Conservation (phyloP, 2,329 filamentous ascomycete genomes). For the Trichoderma sp. region DNA sequence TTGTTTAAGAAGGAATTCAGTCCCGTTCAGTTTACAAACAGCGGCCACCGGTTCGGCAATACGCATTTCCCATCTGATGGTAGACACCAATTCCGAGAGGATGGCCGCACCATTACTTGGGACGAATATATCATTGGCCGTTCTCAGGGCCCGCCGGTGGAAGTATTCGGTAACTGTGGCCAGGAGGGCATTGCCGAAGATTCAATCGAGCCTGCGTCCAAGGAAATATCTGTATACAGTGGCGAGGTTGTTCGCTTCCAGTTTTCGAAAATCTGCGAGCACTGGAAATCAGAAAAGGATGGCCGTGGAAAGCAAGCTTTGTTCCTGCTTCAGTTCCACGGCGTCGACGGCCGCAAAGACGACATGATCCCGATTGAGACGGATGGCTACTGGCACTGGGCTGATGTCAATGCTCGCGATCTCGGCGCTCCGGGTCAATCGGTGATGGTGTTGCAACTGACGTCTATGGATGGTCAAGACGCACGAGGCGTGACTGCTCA, state of each 20-base stretch:
- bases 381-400: slow-evolving; percentile 82
- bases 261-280: slow-evolving; percentile 77
- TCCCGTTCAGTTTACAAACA: slow-evolving; percentile 61
- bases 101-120: slow-evolving; percentile 72
- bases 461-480: slow-evolving; percentile 50
- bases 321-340: slow-evolving; percentile 70
- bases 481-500: slow-evolving; percentile 54
- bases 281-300: slow-evolving; percentile 76
- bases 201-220: slow-evolving; percentile 59
- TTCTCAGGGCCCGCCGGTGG: slow-evolving; percentile 52
- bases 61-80: slow-evolving; percentile 76
- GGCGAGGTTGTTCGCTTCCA: slow-evolving; percentile 71
- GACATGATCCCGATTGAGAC: slow-evolving; percentile 73
- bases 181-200: slow-evolving; percentile 58
- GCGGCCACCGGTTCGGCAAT: slow-evolving; percentile 79
- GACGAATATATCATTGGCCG: slow-evolving; percentile 78
- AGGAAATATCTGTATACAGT: slow-evolving; percentile 63
- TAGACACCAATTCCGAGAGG: slow-evolving; percentile 72
- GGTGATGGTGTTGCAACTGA: slow-evolving; percentile 66
- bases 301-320: slow-evolving; percentile 69
- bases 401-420: slow-evolving; percentile 69
- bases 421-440: slow-evolving; percentile 72
- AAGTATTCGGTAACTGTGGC: slow-evolving; percentile 50
- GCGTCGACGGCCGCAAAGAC: slow-evolving; percentile 67
- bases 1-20: slow-evolving; percentile 71